Conservation (phyloP, 768 basidiomycete species). For the Neoboletus magnificus region DNA sequence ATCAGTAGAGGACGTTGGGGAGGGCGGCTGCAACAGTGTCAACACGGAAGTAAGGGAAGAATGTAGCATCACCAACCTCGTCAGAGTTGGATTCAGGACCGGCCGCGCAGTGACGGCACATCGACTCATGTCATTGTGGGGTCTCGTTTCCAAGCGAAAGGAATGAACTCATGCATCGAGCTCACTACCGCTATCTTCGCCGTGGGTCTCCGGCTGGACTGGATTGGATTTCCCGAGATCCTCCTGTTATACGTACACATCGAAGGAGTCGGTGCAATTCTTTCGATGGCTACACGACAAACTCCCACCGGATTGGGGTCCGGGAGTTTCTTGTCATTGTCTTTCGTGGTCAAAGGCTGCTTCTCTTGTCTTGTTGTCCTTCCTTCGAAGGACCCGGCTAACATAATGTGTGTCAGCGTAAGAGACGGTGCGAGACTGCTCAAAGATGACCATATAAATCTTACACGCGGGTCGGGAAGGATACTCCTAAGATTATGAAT, state of each 20-base stretch:
- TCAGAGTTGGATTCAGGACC: not conserved
- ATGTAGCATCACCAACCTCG: not conserved
- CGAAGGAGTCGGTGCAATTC: not conserved
- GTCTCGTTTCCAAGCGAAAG: no score
- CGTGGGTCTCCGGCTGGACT: not conserved
- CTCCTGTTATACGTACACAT: not conserved
- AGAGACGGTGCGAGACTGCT: no score
- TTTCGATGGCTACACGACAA: not conserved
- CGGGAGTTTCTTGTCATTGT: not conserved
- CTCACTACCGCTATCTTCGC: not conserved
- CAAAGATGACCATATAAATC: not conserved
- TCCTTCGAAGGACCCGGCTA: not conserved
- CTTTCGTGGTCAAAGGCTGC: not conserved
- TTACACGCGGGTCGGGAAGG: not conserved
- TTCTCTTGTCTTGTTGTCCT: not conserved
- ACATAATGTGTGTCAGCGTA: not conserved
- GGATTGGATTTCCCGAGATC: not conserved
- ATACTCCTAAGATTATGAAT: not conserved
- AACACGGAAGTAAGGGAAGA: not conserved
- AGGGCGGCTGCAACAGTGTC: not conserved
- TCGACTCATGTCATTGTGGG: not conserved
- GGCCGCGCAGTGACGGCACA: not conserved
- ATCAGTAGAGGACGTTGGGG: not conserved
- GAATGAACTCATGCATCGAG: not conserved
- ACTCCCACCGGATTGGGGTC: not conserved